Percentiles rank a stretch among this genome's conserved stretches.
Conservation (phyloP, 768 basidiomycete species). For the Dacryopinax spathularia region DNA sequence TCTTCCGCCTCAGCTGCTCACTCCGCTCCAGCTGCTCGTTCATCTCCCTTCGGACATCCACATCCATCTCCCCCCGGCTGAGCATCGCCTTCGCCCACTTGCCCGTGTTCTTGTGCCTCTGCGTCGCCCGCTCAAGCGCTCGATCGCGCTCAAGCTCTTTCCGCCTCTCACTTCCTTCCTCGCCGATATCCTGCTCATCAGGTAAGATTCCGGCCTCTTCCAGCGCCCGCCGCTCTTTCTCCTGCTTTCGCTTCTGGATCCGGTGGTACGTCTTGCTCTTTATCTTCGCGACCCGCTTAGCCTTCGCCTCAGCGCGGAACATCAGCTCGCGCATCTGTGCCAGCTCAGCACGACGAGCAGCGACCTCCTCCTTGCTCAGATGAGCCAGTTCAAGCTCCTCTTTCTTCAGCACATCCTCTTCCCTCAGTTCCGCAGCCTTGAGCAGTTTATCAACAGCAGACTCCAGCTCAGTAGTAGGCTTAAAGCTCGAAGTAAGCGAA, state of each 20-base stretch:
- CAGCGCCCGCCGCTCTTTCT: conserved; percentile 36
- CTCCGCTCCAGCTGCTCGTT: conserved; percentile 73
- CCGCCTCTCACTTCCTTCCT: conserved; percentile 30
- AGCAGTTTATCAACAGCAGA: conserved; percentile 69
- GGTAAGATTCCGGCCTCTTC: conserved; percentile 27
- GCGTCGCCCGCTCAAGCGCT: conserved; percentile 77
- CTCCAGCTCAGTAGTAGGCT: conserved; percentile 80
- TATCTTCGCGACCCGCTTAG: conserved; percentile 82
- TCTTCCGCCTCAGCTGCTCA: conserved; percentile 63
- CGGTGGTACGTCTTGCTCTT: conserved; percentile 89
- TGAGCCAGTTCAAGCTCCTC: conserved; percentile 78
- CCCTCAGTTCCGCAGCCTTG: conserved; percentile 64
- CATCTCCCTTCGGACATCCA: conserved; percentile 50
- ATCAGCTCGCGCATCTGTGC: conserved; percentile 82
- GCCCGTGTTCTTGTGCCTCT: conserved; percentile 75
- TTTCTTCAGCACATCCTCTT: conserved; percentile 59
- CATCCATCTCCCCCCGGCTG: conserved; percentile 49
- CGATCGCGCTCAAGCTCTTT: conserved; percentile 64
- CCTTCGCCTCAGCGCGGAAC: conserved; percentile 84
- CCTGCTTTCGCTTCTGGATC: conserved; percentile 63
- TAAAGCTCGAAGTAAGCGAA: background rate
- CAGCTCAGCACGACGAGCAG: conserved; percentile 63
- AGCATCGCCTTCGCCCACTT: conserved; percentile 76
- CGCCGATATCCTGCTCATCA: conserved; percentile 35
- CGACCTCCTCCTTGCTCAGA: conserved; percentile 73